Evolutionary conservation across 495 filamentous ascomycete genomes (phyloP).

Genomic region (Trichodelitschia bisporula): DNA sequence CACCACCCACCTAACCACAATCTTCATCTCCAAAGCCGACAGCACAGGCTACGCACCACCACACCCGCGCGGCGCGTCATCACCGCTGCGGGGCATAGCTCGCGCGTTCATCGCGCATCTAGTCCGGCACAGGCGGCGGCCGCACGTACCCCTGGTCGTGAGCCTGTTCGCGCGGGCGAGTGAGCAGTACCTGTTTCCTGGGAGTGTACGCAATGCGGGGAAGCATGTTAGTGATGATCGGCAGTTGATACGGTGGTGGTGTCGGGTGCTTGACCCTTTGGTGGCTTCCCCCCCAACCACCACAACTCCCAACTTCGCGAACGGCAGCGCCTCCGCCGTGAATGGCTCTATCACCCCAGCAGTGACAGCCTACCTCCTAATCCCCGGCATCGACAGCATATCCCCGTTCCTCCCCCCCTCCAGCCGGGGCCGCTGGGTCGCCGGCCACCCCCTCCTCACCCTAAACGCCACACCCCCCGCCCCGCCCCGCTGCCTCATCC

Average conservation of each 20-base stretch:
- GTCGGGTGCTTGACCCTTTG: constrained; percentile 57
- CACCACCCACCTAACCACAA: constrained; percentile 51
- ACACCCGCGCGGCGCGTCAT: constrained; percentile 46
- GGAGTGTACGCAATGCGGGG: constrained; percentile 54
- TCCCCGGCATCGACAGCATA: constrained; percentile 64
- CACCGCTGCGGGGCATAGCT: constrained; percentile 45
- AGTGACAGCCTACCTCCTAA: constrained; percentile 49
- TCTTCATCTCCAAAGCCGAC: constrained; percentile 94
- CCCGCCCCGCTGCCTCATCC: constrained; percentile 68
- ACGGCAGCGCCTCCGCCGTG: not conserved
- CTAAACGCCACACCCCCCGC: constrained; percentile 27
- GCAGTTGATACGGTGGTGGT: constrained; percentile 88
- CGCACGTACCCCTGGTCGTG: constrained; percentile 49
- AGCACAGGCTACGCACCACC: constrained; percentile 78
- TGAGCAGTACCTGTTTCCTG: constrained; percentile 84
- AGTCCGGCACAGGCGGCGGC: constrained; percentile 34
- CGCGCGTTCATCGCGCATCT: constrained; percentile 56
- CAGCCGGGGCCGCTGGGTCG: constrained; percentile 9
- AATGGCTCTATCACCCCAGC: too few relatives aligned
- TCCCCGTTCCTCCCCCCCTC: constrained; percentile 24
- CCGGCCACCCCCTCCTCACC: constrained; percentile 36
- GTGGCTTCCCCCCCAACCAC: constrained; percentile 23
- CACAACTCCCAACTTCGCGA: constrained; percentile 12
- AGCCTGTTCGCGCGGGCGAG: constrained; percentile 86
- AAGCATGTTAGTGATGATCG: constrained; percentile 93